These are phyloP conservation scores for Malania oleifera DNA, from an alignment of 164 flowering plant genomes.

Conservation along the genomic window DNA sequence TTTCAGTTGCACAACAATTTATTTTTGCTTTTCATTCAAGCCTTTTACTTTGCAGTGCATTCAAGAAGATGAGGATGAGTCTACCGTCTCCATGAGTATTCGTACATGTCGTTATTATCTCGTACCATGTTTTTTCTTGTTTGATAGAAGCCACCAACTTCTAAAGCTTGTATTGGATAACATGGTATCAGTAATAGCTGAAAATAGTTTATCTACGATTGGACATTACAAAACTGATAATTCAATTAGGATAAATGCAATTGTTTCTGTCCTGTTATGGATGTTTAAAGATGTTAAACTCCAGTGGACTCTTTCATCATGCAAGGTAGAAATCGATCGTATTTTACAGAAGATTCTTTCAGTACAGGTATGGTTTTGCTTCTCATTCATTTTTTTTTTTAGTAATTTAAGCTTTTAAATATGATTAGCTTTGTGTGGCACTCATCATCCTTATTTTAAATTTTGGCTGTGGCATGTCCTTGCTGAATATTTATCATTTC, in stretches of 20 bases:
- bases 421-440: background rate
- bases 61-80: constrained; percentile 31
- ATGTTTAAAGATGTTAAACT: constrained; percentile 47
- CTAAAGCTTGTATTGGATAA: constrained; percentile 34
- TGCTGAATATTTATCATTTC: no score
- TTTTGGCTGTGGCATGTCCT: background rate
- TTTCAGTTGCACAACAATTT: background rate
- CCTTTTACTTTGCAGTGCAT: constrained; percentile 33
- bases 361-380: constrained; percentile 41
- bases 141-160: constrained; percentile 44
- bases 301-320: constrained; percentile 30
- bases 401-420: background rate
- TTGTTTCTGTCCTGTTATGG: constrained; percentile 32
- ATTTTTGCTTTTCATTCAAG: background rate
- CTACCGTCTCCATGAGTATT: constrained; percentile 7
- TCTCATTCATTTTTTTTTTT: background rate
- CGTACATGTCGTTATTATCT: constrained; percentile 37
- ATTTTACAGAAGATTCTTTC: constrained; percentile 31
- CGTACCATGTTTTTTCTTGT: constrained; percentile 52
- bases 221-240: constrained; percentile 12
- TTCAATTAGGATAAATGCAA: constrained; percentile 30
- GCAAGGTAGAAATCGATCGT: constrained; percentile 34
- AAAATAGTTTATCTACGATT: constrained; percentile 13
- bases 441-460: background rate
- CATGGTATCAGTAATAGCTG: constrained; percentile 41